phyloP scores from a whole-genome alignment of 805 yeast genomes.

The Ogataea methanolica region DNA sequence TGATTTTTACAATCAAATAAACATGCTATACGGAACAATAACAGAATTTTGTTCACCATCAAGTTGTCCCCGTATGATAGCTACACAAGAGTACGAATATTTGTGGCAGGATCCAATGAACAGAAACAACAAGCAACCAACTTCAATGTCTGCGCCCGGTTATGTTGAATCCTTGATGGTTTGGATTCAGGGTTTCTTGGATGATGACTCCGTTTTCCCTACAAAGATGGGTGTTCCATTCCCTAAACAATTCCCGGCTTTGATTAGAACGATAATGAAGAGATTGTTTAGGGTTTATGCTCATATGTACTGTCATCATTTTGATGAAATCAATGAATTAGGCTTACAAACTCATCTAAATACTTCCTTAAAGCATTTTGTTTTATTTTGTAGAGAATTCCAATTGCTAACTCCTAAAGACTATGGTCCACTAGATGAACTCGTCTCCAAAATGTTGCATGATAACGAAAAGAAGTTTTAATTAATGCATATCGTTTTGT shows the following conservation, averaged over 20 bases:
- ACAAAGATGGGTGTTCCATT: slow-evolving; percentile 87
- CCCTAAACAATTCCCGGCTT: slow-evolving; percentile 73
- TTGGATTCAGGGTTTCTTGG: slow-evolving; percentile 92
- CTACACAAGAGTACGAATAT: slow-evolving; percentile 95
- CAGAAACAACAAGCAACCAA: slow-evolving; percentile 59
- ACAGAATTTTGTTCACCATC: slow-evolving; percentile 94
- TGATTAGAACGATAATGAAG: slow-evolving; percentile 83
- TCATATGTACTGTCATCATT: slow-evolving; percentile 96
- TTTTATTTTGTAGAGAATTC: slow-evolving; percentile 82
- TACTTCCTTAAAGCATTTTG: slow-evolving; percentile 91
- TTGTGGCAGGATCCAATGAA: slow-evolving; percentile 83
- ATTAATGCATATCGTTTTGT: not conserved
- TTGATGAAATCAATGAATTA: slow-evolving; percentile 88
- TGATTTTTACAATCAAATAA: slow-evolving; percentile 92
- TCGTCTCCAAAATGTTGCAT: slow-evolving; percentile 64
- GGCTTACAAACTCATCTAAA: slow-evolving; percentile 90
- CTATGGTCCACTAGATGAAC: slow-evolving; percentile 86
- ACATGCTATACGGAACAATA: slow-evolving; percentile 93
- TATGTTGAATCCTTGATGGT: slow-evolving; percentile 90
- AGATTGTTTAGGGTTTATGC: slow-evolving; percentile 93
- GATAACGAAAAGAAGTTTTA: slow-evolving; percentile 18
- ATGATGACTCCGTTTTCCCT: slow-evolving; percentile 88
- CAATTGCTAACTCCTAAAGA: slow-evolving; percentile 72
- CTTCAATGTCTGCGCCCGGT: slow-evolving; percentile 89
- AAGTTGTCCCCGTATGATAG: slow-evolving; percentile 97